Percentiles rank a stretch among this genome's conserved stretches.
Evolutionary conservation across 2,329 filamentous ascomycete genomes (phyloP).

Genomic region (Sporothrix schenckii): DNA sequence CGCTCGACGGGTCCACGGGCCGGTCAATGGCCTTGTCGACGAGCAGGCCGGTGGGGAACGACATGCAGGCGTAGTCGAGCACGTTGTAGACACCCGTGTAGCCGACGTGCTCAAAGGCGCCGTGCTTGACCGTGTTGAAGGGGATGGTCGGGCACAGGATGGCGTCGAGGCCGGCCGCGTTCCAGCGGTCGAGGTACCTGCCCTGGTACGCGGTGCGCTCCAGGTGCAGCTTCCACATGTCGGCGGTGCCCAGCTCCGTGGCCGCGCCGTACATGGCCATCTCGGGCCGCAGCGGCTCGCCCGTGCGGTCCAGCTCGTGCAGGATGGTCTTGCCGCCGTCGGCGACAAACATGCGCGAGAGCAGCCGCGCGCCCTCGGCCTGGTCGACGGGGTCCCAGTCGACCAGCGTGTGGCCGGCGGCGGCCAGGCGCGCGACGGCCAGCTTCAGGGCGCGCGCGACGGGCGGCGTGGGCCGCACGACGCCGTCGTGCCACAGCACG

Average conservation of each 20-base stretch:
- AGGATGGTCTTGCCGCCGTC: constrained; percentile 46
- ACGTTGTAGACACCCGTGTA: constrained; percentile 57
- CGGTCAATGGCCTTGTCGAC: constrained; percentile 50
- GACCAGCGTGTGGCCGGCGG: constrained; percentile 55
- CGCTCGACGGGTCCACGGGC: constrained; percentile 43
- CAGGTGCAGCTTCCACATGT: constrained; percentile 54
- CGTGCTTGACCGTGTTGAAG: constrained; percentile 49
- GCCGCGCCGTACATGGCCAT: constrained; percentile 44
- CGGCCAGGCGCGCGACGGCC: constrained; percentile 49
- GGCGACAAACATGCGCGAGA: constrained; percentile 53
- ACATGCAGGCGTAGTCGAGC: constrained; percentile 53
- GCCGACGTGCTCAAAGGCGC: constrained; percentile 51
- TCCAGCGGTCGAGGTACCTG: constrained; percentile 52
- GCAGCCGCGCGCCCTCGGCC: constrained; percentile 43
- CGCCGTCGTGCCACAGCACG: constrained; percentile 66
- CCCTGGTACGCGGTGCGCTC: constrained; percentile 53
- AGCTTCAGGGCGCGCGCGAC: constrained; percentile 59
- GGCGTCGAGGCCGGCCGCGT: constrained; percentile 58
- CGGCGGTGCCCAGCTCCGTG: constrained; percentile 47
- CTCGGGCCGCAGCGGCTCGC: constrained; percentile 50
- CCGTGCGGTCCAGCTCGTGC: constrained; percentile 39
- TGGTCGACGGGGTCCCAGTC: constrained; percentile 55
- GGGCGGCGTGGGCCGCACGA: constrained; percentile 68
- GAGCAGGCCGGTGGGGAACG: constrained; percentile 50
- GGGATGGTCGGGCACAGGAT: constrained; percentile 62